Evolutionary conservation across 257 asterid species (phyloP).

Genomic region (Solanum infundibuliforme): DNA sequence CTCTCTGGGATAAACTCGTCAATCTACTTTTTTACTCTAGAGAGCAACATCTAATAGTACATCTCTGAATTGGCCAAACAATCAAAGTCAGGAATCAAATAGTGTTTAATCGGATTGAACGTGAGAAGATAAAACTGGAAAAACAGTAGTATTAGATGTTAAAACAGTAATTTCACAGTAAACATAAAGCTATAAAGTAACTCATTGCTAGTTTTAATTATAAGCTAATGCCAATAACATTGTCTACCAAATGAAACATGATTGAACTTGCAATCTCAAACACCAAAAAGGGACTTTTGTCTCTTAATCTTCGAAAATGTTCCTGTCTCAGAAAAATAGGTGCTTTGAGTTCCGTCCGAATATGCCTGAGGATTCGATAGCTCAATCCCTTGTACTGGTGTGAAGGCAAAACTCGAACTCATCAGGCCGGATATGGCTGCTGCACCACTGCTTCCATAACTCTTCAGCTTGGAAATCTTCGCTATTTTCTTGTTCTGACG

Average conservation of each 20-base stretch:
- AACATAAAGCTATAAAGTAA: neutral
- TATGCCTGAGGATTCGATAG: conserved; percentile 85
- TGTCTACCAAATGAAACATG: no score
- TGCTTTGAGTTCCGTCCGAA: conserved; percentile 65
- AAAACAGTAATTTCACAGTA: neutral
- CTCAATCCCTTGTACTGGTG: conserved; percentile 98
- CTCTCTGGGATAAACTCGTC: no score
- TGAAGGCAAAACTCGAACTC: conserved; percentile 86
- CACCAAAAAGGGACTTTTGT: neutral
- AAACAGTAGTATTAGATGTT: neutral
- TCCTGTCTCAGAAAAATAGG: conserved; percentile 87
- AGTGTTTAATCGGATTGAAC: neutral
- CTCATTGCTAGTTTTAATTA: neutral
- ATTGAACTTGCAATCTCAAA: neutral
- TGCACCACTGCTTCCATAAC: conserved; percentile 62
- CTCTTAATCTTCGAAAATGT: conserved; percentile 86
- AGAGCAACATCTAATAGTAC: no score
- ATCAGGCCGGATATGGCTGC: conserved; percentile 59
- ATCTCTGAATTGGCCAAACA: neutral
- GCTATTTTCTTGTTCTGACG: conserved; percentile 69
- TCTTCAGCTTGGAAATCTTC: conserved; percentile 62
- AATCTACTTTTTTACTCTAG: no score
- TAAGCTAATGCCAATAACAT: neutral
- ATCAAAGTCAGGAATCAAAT: neutral
- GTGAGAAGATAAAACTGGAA: neutral